Base-by-base conservation (phyloP, 108 stramenopile genomes). In the Nitzschia sp. region DNA sequence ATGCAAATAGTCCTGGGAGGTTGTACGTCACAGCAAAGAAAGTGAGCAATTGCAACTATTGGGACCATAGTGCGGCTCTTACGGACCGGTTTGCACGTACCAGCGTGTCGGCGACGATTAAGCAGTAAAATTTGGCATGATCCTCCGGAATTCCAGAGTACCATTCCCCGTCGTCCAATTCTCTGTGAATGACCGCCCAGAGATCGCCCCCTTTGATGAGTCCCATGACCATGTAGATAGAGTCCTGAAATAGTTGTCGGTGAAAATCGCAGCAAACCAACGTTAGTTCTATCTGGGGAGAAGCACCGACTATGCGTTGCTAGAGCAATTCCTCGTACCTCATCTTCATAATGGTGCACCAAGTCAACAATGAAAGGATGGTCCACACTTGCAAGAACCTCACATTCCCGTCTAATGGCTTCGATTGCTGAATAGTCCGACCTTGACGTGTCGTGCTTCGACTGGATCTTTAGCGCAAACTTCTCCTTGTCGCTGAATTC, bases 361-460 rank as follows among this genome's bases (percentile, higher is more conserved):
- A 99, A 82, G 68, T 88, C 83, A 36, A 98, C 83, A 64, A 99
- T 82, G 68, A 97, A 95, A 0, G 97, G 96, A 67, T 93, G 93
- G 28, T 90, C 78, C 61, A 94, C 70, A 42, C 70, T 62, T 32
- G 71, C 79, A 85, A 98, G 85, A 30, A 98, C 79, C 54, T 94
- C 84, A 65, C 78, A 79, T 64, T 93, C 89, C 34, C 86, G 81
- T 33, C 74, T 75, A n/a, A 90, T 84, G 30, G 78, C 34, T 85
- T 80, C 95, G 8, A 47, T 25, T 18, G 72, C 70, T 46, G 36
- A 33, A 82, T 87, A 76, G 24, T 56, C 11, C 91, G 48, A 88
- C 78, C 58, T 83, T 77, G 30, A 85, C 72, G 30, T 95, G 80
- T 21, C 80, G 68, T 72, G 89, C 90, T 26, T 76, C 59, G 70